Percentiles rank a stretch among this genome's conserved stretches.
phyloP scores from a whole-genome alignment of 2,329 filamentous ascomycete genomes.

The Alternaria sp. region DNA sequence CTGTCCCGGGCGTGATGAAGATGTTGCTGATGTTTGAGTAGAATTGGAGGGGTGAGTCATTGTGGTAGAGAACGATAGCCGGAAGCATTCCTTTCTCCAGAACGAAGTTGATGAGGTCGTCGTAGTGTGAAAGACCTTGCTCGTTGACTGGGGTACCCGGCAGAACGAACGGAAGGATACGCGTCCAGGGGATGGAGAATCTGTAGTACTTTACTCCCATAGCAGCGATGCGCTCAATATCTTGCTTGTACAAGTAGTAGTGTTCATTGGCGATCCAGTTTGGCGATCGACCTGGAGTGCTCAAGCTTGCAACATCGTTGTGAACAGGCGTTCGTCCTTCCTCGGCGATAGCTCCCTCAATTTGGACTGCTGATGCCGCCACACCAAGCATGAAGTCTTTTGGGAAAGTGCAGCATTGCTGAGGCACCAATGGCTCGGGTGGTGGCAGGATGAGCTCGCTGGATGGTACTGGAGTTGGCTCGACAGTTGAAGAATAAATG shows the following conservation, averaged over 20 bases:
- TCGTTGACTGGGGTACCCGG: slow-evolving; percentile 62
- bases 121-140: slow-evolving; percentile 62
- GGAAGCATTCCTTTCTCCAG: slow-evolving; percentile 61
- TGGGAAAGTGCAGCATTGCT: slow-evolving; percentile 61
- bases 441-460: slow-evolving; percentile 65
- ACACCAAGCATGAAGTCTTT: slow-evolving; percentile 53
- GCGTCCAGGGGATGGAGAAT: slow-evolving; percentile 62
- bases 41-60: slow-evolving; percentile 59
- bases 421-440: slow-evolving; percentile 58
- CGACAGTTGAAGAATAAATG: slow-evolving; percentile 62
- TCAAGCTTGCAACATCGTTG: slow-evolving; percentile 25
- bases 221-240: slow-evolving; percentile 62
- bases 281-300: slow-evolving; percentile 14
- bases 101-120: slow-evolving; percentile 62
- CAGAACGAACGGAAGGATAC: slow-evolving; percentile 62
- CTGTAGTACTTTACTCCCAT: slow-evolving; percentile 63
- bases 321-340: slow-evolving; percentile 37
- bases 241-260: slow-evolving; percentile 66
- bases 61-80: slow-evolving; percentile 59
- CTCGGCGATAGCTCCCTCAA: slow-evolving; percentile 44
- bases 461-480: slow-evolving; percentile 63
- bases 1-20: slow-evolving; percentile 27
- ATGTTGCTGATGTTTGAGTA: slow-evolving; percentile 46
- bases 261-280: slow-evolving; percentile 57
- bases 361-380: slow-evolving; percentile 37